A percentile compares a stretch with the other conserved stretches of the same genome.
phyloP scores from a whole-genome alignment of 495 filamentous ascomycete genomes.

The Trichoderma asperelloides region DNA sequence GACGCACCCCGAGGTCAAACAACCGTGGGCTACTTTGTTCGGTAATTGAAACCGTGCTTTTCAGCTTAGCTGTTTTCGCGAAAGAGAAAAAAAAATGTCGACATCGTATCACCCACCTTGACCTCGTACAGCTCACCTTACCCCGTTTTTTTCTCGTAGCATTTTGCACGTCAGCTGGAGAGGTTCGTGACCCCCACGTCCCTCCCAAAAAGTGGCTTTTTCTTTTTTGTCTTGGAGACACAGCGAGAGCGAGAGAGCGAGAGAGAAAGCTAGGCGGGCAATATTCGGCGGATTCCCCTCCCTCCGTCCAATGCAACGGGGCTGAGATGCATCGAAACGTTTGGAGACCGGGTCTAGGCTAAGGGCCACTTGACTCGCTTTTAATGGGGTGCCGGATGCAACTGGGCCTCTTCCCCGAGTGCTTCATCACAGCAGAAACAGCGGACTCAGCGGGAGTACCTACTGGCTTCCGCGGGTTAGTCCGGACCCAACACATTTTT shows the following conservation, averaged over 20 bases:
- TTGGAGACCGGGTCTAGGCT: not conserved
- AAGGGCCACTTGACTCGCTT: not conserved
- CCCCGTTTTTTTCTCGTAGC: not conserved
- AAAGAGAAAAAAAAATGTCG: no score
- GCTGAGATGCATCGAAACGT: conserved; percentile 1
- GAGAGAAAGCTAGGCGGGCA: not conserved
- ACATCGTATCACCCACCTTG: no score
- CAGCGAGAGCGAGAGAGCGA: not conserved
- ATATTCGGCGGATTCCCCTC: not conserved
- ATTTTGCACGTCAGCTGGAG: not conserved
- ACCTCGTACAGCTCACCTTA: not conserved
- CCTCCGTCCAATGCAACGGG: not conserved
- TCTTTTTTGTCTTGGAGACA: not conserved
- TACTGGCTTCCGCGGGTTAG: not conserved
- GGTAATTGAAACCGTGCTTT: no score
- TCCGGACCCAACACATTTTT: not conserved
- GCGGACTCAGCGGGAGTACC: not conserved
- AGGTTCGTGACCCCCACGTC: conserved; percentile 1
- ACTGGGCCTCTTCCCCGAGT: not conserved
- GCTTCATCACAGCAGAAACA: not conserved
- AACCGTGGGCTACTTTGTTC: no score
- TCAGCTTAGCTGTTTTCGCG: no score
- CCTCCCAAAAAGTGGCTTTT: not conserved
- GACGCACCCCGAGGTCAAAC: no score
- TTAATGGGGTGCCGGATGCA: not conserved